Conservation (phyloP, 78 protist species). For the Protostelium mycophagum region DNA sequence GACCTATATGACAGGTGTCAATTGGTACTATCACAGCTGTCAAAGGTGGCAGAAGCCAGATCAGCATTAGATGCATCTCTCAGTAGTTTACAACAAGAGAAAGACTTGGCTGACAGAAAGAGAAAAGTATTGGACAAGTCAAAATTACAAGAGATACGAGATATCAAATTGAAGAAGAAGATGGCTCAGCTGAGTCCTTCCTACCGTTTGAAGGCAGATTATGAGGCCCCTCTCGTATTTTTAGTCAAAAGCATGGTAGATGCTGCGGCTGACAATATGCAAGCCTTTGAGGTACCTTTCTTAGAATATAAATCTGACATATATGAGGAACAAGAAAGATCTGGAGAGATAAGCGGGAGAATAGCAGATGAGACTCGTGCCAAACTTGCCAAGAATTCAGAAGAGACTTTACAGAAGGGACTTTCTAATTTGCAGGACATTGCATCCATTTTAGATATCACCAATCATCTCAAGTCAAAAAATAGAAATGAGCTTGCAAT, state of each 20-base stretch:
- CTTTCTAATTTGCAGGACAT: neutral
- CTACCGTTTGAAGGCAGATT: neutral
- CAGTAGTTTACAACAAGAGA: neutral
- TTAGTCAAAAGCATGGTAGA: neutral
- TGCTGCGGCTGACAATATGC: no score
- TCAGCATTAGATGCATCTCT: no score
- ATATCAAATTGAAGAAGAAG: neutral
- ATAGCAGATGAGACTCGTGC: no score
- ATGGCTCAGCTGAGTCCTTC: neutral
- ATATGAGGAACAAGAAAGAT: no score
- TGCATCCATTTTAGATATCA: neutral
- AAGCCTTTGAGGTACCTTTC: no score
- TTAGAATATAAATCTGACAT: no score
- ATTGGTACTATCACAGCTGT: no score
- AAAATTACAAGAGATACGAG: neutral
- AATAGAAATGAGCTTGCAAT: neutral
- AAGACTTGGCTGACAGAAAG: neutral
- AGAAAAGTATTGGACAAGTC: neutral
- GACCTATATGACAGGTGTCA: no score
- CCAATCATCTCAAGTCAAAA: neutral
- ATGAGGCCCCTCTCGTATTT: neutral
- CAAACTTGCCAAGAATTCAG: neutral
- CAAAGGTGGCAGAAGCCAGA: neutral
- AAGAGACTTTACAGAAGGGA: neutral
- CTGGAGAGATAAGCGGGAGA: no score